Percentiles rank a stretch among this genome's conserved stretches.
phyloP scores from a whole-genome alignment of 2,329 filamentous ascomycete species.

The Neopestalotiopsis clavispora region DNA sequence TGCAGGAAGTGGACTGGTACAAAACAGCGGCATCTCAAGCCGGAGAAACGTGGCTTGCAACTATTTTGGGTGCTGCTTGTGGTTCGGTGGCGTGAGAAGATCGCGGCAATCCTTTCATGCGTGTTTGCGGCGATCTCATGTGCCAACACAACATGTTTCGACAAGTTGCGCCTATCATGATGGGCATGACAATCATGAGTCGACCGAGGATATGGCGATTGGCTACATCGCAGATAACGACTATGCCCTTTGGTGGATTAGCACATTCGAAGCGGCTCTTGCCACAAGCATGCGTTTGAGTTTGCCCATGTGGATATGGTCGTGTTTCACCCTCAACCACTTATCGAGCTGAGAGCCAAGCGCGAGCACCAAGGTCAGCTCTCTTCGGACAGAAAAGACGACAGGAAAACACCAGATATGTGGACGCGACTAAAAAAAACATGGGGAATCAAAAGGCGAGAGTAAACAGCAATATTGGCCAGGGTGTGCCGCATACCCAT shows the following conservation, averaged over 20 bases:
- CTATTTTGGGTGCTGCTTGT: background rate
- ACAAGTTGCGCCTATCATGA: slow-evolving; percentile 7
- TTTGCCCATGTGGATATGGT: slow-evolving; percentile 33
- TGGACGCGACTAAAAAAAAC: background rate
- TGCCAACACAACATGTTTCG: slow-evolving; percentile 9
- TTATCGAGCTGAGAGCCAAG: background rate
- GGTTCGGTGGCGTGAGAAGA: background rate
- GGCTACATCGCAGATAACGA: background rate
- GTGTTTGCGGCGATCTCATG: slow-evolving; percentile 4
- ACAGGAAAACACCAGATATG: background rate
- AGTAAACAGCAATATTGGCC: background rate
- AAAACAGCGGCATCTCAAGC: background rate
- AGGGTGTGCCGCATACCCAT: slow-evolving; percentile 14
- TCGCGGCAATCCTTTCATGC: slow-evolving; percentile 4
- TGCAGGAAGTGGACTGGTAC: background rate
- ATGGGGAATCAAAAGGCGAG: background rate
- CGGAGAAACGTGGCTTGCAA: background rate
- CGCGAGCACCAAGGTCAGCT: background rate
- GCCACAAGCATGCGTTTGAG: slow-evolving; percentile 35
- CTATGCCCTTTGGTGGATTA: background rate
- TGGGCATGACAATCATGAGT: background rate
- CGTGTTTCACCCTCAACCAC: slow-evolving; percentile 40
- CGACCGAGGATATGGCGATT: background rate
- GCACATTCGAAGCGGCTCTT: slow-evolving; percentile 33
- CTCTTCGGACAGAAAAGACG: background rate